Base-by-base conservation (phyloP, 768 basidiomycete species). In the Suillus paluster region DNA sequence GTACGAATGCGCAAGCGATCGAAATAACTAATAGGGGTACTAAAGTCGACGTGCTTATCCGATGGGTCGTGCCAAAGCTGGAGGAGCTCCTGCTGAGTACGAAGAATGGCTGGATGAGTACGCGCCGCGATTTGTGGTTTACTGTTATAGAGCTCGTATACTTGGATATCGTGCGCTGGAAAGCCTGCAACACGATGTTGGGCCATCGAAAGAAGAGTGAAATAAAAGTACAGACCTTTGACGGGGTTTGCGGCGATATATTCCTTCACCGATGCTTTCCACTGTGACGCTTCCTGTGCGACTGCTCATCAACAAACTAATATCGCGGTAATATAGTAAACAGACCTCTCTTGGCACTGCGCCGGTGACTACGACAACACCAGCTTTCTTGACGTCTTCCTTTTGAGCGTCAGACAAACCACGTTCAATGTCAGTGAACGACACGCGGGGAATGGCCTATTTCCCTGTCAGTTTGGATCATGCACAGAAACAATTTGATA, bases 131-230 rank as follows among this genome's bases (percentile, higher is more conserved):
- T 81, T 71, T 92, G 91, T 15, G 83, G 68, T 46, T 77, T 79
- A 5, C 86, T 83, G 73, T 91, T 89, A 78, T 92, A 92, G 15
- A 92, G 69, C 67, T 92, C 91, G 69, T 82, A 92, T 8, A 85
- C 89, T 72, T 92, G 89, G 54, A 89, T 85, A 64, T 91, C 81
- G 41, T 86, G 80, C 4, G 79, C 75, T 0, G 91, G 91, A 65
- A 86, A 89, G 7, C 91, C 90, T 90, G 67, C 10, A 25, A 46
- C 5, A 8, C 54, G 33, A 27, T 39, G 9, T 52, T 25, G 46
- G 38, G 23, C 34, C 9, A 21, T 1, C 23, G 12, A 30, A 21
- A 15, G 23, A 36, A 44, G 38, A 45, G 34, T 12, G 25, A 14
- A 8, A 19, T 39, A 11, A 25, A 44, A 27, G 19, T 7, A 56